Conservation (phyloP, 108 stramenopile species). For the Aurantiochytrium sp. region DNA sequence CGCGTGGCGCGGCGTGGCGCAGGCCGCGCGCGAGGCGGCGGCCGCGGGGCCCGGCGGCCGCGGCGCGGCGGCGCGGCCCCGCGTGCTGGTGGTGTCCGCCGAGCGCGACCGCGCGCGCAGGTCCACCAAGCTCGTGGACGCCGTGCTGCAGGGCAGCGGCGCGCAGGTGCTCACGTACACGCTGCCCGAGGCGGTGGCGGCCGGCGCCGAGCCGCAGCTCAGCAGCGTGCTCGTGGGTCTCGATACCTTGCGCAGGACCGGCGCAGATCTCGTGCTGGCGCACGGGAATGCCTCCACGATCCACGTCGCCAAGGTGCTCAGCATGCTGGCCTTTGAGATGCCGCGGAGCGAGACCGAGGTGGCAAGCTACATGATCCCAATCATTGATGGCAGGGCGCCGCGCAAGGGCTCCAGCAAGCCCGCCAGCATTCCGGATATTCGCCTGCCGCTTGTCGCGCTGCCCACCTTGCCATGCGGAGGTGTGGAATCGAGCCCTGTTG, state of each 20-base stretch:
- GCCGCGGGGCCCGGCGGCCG: too few relatives aligned
- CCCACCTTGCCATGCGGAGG: neutral
- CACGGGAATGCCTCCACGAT: neutral
- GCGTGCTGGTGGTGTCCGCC: too few relatives aligned
- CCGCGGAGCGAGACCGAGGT: neutral
- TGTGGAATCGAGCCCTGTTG: neutral
- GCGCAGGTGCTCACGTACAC: neutral
- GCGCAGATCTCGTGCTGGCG: neutral
- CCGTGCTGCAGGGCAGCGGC: neutral
- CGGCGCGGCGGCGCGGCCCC: too few relatives aligned
- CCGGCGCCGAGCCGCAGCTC: slow-evolving; percentile 1
- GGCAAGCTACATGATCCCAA: neutral
- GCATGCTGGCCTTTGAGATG: neutral
- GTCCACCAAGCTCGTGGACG: neutral
- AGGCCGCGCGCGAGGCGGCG: too few relatives aligned
- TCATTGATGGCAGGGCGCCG: neutral
- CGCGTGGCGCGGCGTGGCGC: too few relatives aligned
- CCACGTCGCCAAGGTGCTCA: neutral
- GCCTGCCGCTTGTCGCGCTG: neutral
- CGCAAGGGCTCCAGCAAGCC: neutral
- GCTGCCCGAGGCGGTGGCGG: neutral
- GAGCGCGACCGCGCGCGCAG: too few relatives aligned
- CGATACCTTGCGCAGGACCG: neutral
- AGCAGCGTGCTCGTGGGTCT: neutral
- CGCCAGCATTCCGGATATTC: neutral